Conservation (phyloP, 768 basidiomycete species). For the Mycena metata region DNA sequence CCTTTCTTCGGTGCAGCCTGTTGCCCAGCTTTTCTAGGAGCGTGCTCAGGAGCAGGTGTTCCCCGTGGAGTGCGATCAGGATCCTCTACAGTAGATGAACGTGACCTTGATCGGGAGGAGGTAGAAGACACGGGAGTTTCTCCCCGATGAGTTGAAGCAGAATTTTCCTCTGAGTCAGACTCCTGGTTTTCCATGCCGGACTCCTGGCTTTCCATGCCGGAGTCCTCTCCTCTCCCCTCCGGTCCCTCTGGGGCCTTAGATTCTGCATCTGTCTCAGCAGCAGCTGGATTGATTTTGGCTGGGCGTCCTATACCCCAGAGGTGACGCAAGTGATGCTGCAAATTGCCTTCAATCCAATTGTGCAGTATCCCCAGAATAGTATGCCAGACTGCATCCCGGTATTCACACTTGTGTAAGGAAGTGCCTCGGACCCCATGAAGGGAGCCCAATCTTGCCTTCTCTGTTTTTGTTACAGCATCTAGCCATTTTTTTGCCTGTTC, state of each 20-base stretch:
- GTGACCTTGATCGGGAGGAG: no score
- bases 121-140: no score
- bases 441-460: not conserved
- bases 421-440: constrained; percentile 35
- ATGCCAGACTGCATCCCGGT: constrained; percentile 38
- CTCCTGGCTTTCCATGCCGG: no score
- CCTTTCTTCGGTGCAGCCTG: no score
- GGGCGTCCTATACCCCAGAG: constrained; percentile 36
- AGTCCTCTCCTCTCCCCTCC: not conserved
- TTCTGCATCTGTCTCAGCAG: not conserved
- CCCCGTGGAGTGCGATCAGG: no score
- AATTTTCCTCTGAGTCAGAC: no score
- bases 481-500: constrained; percentile 31
- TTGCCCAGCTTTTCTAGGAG: not conserved
- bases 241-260: constrained; percentile 3
- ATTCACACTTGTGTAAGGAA: constrained; percentile 15
- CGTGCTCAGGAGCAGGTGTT: no score
- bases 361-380: constrained; percentile 40
- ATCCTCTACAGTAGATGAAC: no score
- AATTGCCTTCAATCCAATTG: constrained; percentile 37
- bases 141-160: no score
- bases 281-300: not conserved
- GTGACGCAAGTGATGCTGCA: constrained; percentile 31
- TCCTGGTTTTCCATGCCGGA: no score
- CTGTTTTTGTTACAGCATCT: constrained; percentile 18